Base-by-base conservation (phyloP, 495 filamentous ascomycete genomes). In the Penicillium antarcticum region DNA sequence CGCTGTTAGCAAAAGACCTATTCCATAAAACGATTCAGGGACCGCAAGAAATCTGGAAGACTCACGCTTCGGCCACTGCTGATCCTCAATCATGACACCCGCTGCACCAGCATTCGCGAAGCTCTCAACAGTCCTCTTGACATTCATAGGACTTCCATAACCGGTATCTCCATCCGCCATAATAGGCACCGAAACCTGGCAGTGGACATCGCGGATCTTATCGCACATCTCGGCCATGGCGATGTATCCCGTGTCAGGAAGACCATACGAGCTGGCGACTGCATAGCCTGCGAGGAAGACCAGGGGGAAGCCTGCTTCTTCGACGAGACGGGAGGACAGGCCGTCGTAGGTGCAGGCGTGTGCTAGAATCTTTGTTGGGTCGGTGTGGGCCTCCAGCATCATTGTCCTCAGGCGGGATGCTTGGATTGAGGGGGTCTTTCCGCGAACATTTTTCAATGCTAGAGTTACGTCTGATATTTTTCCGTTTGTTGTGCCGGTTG, bases 171-270 rank as follows among this genome's bases (percentile, higher is more conserved):
- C 71, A 53, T 74, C 73, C 1, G 62, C 72, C 63, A 75, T 64
- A 14, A 77, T 55, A 0, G 70, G 72, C 0, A 75, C 16, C 9
- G 33, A 58, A 5, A 70, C 68, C 21, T 69, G 65, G 1, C 69
- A 58, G 10, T 61, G 62, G 1, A 58, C 56, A 41, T 74, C 66
- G 42, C 71, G 69, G 44, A 73, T 70, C 51, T 65, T 70, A n/a
- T 65, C 55, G 44, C 66, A 72, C 67, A 77, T 69, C 43, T 77
- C 72, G 24, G 58, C 57, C 60, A 74, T 70, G 6, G 69, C 71
- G 23, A 74, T 73, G 36, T 75, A 74, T 21, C 72, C 72, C 3
- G 72, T 70, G 45, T 75, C 72, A 14, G 72, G 71, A 0, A 75
- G 62, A 16, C 71, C 68, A 17, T 62, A 60, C 13, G 68, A 53